A percentile compares a stretch with the other conserved stretches of the same genome.
Evolutionary conservation across 331 rosid genomes (phyloP).

Genomic region (Acacia concinna): DNA sequence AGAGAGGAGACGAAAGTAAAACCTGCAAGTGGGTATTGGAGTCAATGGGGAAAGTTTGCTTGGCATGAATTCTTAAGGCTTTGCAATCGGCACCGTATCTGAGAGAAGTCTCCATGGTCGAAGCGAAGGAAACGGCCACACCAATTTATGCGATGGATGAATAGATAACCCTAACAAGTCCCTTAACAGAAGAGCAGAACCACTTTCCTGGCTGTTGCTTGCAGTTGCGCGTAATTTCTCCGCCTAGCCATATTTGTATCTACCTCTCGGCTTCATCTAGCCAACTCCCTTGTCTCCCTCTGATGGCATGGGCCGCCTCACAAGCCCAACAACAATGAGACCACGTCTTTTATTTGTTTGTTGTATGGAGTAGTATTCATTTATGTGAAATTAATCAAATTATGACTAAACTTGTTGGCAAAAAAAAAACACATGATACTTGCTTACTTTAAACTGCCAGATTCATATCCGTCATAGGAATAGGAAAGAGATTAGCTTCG

Average conservation of each 20-base stretch:
- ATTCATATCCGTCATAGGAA: too few relatives aligned
- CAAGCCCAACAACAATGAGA: neutral
- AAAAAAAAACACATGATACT: too few relatives aligned
- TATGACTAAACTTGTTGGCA: too few relatives aligned
- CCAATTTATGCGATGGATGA: neutral
- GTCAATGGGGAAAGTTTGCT: slow-evolving; percentile 64
- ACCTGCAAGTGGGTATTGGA: slow-evolving; percentile 77
- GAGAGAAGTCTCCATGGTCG: slow-evolving; percentile 81
- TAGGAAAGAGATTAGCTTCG: too few relatives aligned
- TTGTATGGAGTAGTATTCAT: too few relatives aligned
- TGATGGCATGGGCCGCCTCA: neutral
- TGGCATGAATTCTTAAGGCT: slow-evolving; percentile 74
- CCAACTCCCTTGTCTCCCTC: neutral
- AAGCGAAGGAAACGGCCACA: neutral
- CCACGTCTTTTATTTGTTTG: neutral
- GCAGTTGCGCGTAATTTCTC: neutral
- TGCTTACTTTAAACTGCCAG: too few relatives aligned
- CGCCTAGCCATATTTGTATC: neutral
- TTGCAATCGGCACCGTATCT: slow-evolving; percentile 67
- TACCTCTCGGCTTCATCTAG: neutral
- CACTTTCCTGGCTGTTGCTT: neutral
- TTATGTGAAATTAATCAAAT: too few relatives aligned
- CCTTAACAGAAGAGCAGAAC: neutral
- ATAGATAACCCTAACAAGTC: neutral
- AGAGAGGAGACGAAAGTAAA: neutral